These are phyloP conservation scores for Kwoniella newhampshirensis DNA, from an alignment of 768 basidiomycete species.

Conservation along the genomic window DNA sequence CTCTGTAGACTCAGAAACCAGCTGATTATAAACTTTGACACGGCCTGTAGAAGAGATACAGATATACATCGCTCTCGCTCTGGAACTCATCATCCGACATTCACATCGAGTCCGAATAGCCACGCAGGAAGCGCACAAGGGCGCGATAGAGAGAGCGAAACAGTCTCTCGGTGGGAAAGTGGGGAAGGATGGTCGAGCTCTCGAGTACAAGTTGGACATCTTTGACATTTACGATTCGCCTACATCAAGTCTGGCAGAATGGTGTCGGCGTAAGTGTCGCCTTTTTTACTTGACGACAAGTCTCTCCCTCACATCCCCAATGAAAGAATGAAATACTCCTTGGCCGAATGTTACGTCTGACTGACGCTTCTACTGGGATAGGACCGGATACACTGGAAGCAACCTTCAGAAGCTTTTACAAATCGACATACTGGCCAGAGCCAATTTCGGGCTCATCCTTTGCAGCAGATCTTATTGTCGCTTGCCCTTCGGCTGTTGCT, in stretches of 20 bases:
- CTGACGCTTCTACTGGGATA: no score
- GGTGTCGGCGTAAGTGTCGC: constrained; percentile 62
- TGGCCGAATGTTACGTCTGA: no score
- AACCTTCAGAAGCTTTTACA: constrained; percentile 66
- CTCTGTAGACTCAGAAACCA: no score
- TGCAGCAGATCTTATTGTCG: constrained; percentile 65
- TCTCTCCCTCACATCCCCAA: no score
- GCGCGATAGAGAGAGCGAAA: constrained; percentile 59
- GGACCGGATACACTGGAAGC: constrained; percentile 57
- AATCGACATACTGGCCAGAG: constrained; percentile 59
- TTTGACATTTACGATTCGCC: constrained; percentile 65
- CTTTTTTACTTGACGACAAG: no score
- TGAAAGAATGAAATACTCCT: no score
- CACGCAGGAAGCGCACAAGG: constrained; percentile 62
- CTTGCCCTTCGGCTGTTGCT: constrained; percentile 66
- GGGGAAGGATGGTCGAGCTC: constrained; percentile 15
- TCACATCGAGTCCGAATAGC: constrained; percentile 65
- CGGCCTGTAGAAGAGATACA: constrained; percentile 62
- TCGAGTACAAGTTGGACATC: constrained; percentile 58
- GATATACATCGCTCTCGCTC: constrained; percentile 63
- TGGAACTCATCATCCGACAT: constrained; percentile 56
- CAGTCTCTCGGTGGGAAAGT: constrained; percentile 26
- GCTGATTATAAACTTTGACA: not conserved
- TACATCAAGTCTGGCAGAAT: constrained; percentile 66
- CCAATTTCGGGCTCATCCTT: constrained; percentile 57